Conservation (phyloP, 108 stramenopile genomes). For the Nitzschia palea region DNA sequence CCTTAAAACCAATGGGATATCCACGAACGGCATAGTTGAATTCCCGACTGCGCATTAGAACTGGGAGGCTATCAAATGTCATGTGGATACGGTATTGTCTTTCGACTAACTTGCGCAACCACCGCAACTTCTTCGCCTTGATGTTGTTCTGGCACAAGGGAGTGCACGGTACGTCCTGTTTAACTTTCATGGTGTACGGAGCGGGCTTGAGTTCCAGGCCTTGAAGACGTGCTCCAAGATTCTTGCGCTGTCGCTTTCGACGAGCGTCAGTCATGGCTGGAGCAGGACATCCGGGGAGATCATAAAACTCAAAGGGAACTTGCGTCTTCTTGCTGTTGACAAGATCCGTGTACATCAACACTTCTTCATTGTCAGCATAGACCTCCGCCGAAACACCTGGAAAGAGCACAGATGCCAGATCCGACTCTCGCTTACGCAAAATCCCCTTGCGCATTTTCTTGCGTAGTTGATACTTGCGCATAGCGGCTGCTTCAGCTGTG, state of each 20-base stretch:
- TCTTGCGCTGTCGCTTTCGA: constrained; percentile 55
- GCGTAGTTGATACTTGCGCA: constrained; percentile 49
- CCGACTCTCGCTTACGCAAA: constrained; percentile 51
- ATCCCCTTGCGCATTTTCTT: constrained; percentile 78
- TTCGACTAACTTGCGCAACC: constrained; percentile 85
- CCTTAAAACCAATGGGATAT: constrained; percentile 79
- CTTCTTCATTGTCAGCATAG: constrained; percentile 48
- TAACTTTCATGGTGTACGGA: constrained; percentile 60
- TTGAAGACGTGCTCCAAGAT: constrained; percentile 74
- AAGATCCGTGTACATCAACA: constrained; percentile 71
- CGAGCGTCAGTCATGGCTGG: constrained; percentile 29
- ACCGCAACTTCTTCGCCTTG: constrained; percentile 52
- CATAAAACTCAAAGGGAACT: constrained; percentile 94
- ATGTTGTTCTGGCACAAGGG: constrained; percentile 57
- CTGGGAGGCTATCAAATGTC: constrained; percentile 83
- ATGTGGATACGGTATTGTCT: constrained; percentile 93
- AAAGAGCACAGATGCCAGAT: constrained; percentile 72
- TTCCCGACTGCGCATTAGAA: constrained; percentile 62
- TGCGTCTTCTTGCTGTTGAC: constrained; percentile 83
- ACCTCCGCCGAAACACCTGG: constrained; percentile 77
- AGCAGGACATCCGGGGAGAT: constrained; percentile 73
- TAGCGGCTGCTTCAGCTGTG: constrained; percentile 38
- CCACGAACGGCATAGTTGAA: constrained; percentile 75
- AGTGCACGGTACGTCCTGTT: constrained; percentile 47
- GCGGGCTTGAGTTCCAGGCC: constrained; percentile 65